Percentiles rank a stretch among this genome's conserved stretches.
These are phyloP conservation scores for Claviceps sp. DNA, from an alignment of 2,329 filamentous ascomycete species.

Conservation along the genomic window DNA sequence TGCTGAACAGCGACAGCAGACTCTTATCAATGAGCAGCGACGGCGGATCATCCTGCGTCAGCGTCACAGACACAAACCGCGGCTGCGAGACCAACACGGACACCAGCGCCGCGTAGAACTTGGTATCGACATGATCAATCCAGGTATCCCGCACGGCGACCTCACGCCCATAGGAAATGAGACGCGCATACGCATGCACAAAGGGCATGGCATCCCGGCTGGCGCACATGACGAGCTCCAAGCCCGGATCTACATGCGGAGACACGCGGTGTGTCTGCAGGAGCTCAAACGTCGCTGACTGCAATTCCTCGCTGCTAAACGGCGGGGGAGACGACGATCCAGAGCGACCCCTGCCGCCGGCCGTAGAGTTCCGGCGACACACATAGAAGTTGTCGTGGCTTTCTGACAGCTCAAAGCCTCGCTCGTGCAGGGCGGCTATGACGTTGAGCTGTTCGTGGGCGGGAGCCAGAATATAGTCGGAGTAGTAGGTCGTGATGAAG, in stretches of 20 bases:
- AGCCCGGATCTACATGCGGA: conserved; percentile 53
- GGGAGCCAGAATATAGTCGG: conserved; percentile 89
- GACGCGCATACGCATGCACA: conserved; percentile 23
- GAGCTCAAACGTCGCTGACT: conserved; percentile 69
- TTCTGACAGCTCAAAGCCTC: conserved; percentile 75
- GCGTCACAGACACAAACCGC: conserved; percentile 59
- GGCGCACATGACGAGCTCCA: conserved; percentile 73
- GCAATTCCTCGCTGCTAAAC: conserved; percentile 64
- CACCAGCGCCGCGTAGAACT: conserved; percentile 49
- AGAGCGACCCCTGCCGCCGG: conserved; percentile 29
- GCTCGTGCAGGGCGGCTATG: conserved; percentile 59
- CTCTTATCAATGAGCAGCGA: conserved; percentile 59
- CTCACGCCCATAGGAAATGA: conserved; percentile 22
- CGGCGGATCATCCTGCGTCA: conserved; percentile 60
- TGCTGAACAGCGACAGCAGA: conserved; percentile 52
- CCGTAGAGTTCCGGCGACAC: conserved; percentile 20
- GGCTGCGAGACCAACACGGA: conserved; percentile 48
- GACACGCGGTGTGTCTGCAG: conserved; percentile 65
- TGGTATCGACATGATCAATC: conserved; percentile 48
- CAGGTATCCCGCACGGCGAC: conserved; percentile 27
- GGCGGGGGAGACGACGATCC: conserved; percentile 57
- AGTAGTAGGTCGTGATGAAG: conserved; percentile 97
- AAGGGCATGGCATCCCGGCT: conserved; percentile 40
- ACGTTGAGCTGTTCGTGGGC: conserved; percentile 61
- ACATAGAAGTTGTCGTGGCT: conserved; percentile 54